A percentile compares a stretch with the other conserved stretches of the same genome.
These are phyloP conservation scores for Styphnolobium japonicum DNA, from an alignment of 306 rosid genomes.

Conservation along the genomic window DNA sequence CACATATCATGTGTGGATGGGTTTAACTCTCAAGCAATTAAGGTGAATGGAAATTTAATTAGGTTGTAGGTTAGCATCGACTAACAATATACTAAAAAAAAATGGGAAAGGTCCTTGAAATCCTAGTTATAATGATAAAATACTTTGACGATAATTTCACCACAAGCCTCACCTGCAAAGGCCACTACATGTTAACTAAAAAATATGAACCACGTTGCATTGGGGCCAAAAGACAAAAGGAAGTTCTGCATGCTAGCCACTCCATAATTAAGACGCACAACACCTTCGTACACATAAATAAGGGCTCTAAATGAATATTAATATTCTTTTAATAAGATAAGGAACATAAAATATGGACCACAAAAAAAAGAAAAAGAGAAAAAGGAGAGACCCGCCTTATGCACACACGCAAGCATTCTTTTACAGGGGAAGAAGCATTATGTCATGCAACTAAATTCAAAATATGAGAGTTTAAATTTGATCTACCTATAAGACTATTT, in stretches of 20 bases:
- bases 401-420: constrained; percentile 28
- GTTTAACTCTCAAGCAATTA: background rate
- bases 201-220: background rate
- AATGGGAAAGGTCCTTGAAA: background rate
- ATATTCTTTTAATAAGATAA: background rate
- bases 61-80: background rate
- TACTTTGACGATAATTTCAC: background rate
- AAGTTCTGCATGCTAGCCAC: constrained; percentile 20
- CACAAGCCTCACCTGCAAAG: background rate
- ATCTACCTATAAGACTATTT: too few relatives aligned
- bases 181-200: background rate
- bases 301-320: background rate
- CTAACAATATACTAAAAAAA: background rate
- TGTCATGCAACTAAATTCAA: constrained; percentile 33
- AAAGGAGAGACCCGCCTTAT: constrained; percentile 2
- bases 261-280: background rate
- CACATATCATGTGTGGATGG: background rate
- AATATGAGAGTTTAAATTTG: too few relatives aligned
- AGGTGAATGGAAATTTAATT: background rate
- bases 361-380: background rate
- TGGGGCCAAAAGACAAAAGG: background rate
- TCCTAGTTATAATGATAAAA: background rate
- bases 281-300: background rate
- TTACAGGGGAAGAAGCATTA: constrained; percentile 9
- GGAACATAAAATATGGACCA: constrained; percentile 39